Percentiles rank a stretch among this genome's conserved stretches.
These are phyloP conservation scores for Physcomitrellopsis africana DNA, from an alignment of 225 moss, liverwort and hornwort genomes.

Conservation along the genomic window DNA sequence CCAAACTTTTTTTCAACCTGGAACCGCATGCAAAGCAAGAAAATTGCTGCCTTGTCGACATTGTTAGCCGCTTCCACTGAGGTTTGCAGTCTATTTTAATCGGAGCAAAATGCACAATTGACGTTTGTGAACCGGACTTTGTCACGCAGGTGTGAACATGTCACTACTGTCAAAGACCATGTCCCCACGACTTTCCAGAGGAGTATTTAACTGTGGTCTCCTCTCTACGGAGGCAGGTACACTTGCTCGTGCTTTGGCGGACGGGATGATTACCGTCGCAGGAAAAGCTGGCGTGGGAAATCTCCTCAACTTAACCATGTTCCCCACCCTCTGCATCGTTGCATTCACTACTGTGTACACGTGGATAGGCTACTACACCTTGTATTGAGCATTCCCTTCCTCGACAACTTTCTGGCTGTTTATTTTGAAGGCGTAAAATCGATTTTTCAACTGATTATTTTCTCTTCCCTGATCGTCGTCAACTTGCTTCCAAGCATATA, in stretches of 20 bases:
- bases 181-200: conserved; percentile 61
- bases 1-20: background rate
- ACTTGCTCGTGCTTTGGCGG: conserved; percentile 63
- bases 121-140: background rate
- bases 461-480: conserved; percentile 2
- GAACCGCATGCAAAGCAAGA: background rate
- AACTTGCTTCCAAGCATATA: too few species aligned
- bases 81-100: too few species aligned
- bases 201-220: conserved; percentile 71
- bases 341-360: conserved; percentile 58
- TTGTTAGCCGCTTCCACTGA: too few species aligned
- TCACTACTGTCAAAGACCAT: conserved; percentile 65
- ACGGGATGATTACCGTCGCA: conserved; percentile 58
- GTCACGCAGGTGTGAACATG: conserved; percentile 63
- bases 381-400: conserved; percentile 40
- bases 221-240: conserved; percentile 72
- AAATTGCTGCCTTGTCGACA: too few species aligned
- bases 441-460: conserved; percentile 1
- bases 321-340: conserved; percentile 53
- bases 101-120: background rate
- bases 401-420: background rate
- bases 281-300: conserved; percentile 51
- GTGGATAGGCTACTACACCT: conserved; percentile 65
- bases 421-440: background rate
- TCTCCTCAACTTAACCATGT: conserved; percentile 52